Percentiles rank a stretch among this genome's conserved stretches.
Evolutionary conservation across 139 green algal genomes (phyloP).

Genomic region (Trebouxia sp.): DNA sequence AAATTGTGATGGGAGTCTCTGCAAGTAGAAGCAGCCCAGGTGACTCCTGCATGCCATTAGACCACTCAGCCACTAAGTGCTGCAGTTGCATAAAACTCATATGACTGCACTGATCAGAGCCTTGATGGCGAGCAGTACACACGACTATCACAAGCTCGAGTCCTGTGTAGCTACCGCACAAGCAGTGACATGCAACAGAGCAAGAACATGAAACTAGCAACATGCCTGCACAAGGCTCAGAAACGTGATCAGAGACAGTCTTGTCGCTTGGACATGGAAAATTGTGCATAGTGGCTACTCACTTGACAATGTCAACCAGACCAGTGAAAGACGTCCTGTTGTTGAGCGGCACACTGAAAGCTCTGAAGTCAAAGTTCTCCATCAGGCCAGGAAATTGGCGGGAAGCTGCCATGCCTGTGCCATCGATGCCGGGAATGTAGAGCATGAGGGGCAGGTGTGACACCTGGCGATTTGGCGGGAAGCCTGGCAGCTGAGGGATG

Average conservation of each 20-base stretch:
- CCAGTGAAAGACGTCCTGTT: conserved; percentile 74
- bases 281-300: conserved; percentile 19
- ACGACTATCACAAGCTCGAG: too few species aligned
- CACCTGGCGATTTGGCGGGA: background rate
- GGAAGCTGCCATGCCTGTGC: conserved; percentile 74
- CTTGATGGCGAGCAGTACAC: too few species aligned
- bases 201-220: too few species aligned
- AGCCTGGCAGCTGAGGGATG: background rate
- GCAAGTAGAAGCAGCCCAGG: too few species aligned
- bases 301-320: conserved; percentile 59
- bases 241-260: background rate
- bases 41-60: too few species aligned
- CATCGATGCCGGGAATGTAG: conserved; percentile 84
- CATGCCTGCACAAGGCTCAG: too few species aligned
- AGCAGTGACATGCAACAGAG: too few species aligned
- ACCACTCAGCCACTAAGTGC: too few species aligned
- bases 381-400: conserved; percentile 75
- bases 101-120: too few species aligned
- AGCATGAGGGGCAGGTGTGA: conserved; percentile 70
- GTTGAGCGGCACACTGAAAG: conserved; percentile 57
- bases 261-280: background rate
- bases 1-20: too few species aligned
- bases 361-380: conserved; percentile 73
- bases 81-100: too few species aligned
- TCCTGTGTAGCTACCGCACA: too few species aligned